Conservation (phyloP, 192 early-diverging fungal genomes). For the Piromyces finnis region DNA sequence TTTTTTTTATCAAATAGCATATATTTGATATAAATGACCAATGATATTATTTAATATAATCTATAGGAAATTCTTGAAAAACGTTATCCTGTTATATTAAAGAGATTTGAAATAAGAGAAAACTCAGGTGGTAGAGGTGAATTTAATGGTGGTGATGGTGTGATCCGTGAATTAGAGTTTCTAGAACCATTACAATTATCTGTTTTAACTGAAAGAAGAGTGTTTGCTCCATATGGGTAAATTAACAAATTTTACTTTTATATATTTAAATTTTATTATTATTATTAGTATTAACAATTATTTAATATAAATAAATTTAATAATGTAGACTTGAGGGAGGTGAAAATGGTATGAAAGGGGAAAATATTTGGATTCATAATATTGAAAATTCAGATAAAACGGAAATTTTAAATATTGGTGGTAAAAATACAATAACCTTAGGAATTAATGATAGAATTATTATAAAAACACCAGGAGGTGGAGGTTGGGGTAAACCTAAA, state of each 20-base stretch:
- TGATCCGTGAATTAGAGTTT: slow-evolving; percentile 89
- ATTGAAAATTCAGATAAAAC: slow-evolving; percentile 11
- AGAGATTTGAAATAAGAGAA: slow-evolving; percentile 51
- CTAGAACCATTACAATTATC: slow-evolving; percentile 68
- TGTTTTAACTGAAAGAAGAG: slow-evolving; percentile 80
- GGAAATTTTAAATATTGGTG: slow-evolving; percentile 49
- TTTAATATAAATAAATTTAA: too few relatives aligned
- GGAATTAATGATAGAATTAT: slow-evolving; percentile 59
- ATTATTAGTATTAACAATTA: neutral
- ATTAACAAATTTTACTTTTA: too few relatives aligned
- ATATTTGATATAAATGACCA: neutral
- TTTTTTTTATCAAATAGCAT: too few relatives aligned
- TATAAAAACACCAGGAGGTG: slow-evolving; percentile 84
- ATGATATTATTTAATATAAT: neutral
- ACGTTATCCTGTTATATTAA: slow-evolving; percentile 68
- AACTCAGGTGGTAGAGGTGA: slow-evolving; percentile 64
- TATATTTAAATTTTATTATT: neutral
- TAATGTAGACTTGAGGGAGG: slow-evolving; percentile 40
- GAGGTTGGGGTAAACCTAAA: slow-evolving; percentile 49
- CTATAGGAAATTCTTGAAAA: neutral
- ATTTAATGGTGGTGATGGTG: slow-evolving; percentile 70
- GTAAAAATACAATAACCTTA: slow-evolving; percentile 74
- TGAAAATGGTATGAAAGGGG: slow-evolving; percentile 41
- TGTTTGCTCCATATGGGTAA: slow-evolving; percentile 70
- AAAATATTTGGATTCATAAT: slow-evolving; percentile 61